Conservation (phyloP, 1,139 yeast genomes). For the Candida albicans region DNA sequence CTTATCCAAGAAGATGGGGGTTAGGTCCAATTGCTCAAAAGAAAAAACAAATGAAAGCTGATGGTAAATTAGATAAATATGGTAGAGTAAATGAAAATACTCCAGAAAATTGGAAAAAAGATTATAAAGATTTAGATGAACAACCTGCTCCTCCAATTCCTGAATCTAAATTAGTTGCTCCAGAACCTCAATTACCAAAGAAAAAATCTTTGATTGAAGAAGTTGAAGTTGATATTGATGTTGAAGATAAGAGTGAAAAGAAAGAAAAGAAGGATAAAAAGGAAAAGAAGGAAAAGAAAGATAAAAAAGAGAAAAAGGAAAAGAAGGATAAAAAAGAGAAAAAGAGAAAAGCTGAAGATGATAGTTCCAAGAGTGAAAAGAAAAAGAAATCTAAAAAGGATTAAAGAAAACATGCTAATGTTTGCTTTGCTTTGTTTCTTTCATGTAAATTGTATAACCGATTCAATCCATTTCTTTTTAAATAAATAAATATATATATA, state of each 20-base stretch:
- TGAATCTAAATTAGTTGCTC: conserved; percentile 48
- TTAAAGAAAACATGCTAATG: not conserved
- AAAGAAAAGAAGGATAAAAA: conserved; percentile 46
- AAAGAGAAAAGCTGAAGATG: conserved; percentile 58
- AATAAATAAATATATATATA: too few species aligned
- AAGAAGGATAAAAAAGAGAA: conserved; percentile 37
- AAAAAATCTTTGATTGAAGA: conserved; percentile 35
- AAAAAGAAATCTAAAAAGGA: conserved; percentile 40
- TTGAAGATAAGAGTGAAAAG: conserved; percentile 41
- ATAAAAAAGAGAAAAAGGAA: conserved; percentile 55
- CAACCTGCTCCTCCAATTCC: conserved; percentile 57
- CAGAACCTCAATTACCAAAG: conserved; percentile 54
- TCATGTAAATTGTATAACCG: not conserved
- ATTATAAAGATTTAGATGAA: conserved; percentile 79
- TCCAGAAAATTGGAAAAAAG: conserved; percentile 88
- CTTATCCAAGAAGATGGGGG: conserved; percentile 99
- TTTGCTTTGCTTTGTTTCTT: not conserved
- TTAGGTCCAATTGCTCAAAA: conserved; percentile 97
- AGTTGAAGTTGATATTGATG: conserved; percentile 21
- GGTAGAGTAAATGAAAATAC: conserved; percentile 94
- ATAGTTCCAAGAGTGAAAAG: conserved; percentile 51
- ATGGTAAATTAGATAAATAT: conserved; percentile 93
- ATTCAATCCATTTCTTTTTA: too few species aligned
- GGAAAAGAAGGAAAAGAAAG: conserved; percentile 68
- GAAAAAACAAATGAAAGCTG: conserved; percentile 97